phyloP scores from a whole-genome alignment of 2,329 filamentous ascomycete genomes.

The Colletotrichum chlorophyti region DNA sequence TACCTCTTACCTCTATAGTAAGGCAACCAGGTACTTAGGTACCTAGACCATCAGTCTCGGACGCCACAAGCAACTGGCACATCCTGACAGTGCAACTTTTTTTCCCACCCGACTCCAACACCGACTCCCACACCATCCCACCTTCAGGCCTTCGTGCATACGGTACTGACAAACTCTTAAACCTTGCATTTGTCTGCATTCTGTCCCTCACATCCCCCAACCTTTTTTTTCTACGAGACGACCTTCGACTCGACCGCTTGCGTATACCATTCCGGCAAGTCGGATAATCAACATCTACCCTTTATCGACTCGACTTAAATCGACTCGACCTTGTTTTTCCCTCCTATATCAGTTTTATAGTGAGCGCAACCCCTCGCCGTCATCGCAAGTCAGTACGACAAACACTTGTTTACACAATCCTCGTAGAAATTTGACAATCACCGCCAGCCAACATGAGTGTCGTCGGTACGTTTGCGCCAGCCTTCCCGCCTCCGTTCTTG shows the following conservation, averaged over 20 bases:
- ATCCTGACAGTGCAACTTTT: slow-evolving; percentile 20
- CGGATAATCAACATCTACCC: slow-evolving; percentile 15
- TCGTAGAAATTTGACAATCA: slow-evolving; percentile 15
- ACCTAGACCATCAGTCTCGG: background rate
- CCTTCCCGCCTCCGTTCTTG: background rate
- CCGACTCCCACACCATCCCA: no score
- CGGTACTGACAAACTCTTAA: slow-evolving; percentile 28
- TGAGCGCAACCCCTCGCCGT: slow-evolving; percentile 27
- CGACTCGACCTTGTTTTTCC: background rate
- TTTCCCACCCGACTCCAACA: slow-evolving; percentile 23
- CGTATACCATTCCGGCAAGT: slow-evolving; percentile 21
- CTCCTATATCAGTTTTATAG: slow-evolving; percentile 10
- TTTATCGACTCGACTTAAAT: slow-evolving; percentile 7
- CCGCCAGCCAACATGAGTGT: slow-evolving; percentile 57
- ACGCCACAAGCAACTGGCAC: background rate
- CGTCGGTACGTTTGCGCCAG: slow-evolving; percentile 52
- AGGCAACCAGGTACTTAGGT: no score
- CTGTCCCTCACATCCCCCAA: slow-evolving; percentile 6
- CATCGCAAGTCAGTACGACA: slow-evolving; percentile 5
- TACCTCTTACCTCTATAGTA: background rate
- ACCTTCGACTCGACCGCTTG: slow-evolving; percentile 26
- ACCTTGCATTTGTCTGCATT: slow-evolving; percentile 20
- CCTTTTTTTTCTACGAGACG: slow-evolving; percentile 20
- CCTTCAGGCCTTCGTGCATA: slow-evolving; percentile 27
- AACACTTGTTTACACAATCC: slow-evolving; percentile 24